Conservation (phyloP, 129 eudicot species). For the Calendula officinalis region DNA sequence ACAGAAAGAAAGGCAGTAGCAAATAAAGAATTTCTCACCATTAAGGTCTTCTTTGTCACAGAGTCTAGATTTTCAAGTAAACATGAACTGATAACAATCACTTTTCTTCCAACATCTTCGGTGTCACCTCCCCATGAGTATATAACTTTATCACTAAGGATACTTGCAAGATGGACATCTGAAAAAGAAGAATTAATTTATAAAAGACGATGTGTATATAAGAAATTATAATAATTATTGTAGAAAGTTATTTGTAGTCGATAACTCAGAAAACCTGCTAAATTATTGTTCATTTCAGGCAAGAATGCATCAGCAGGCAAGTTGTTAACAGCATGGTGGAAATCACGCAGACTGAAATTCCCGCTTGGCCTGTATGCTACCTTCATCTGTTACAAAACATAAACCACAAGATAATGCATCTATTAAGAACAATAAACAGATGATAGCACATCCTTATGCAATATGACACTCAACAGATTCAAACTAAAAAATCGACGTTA, state of each 20-base stretch:
- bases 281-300: constrained; percentile 46
- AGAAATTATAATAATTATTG: constrained; percentile 8
- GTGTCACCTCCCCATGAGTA: constrained; percentile 67
- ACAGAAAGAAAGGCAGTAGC: constrained; percentile 5
- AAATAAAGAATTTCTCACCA: constrained; percentile 42
- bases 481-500: constrained; percentile 1
- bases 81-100: constrained; percentile 61
- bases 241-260: background rate
- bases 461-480: constrained; percentile 11
- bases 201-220: background rate
- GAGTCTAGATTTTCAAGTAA: constrained; percentile 52
- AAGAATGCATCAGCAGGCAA: constrained; percentile 67
- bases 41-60: constrained; percentile 46
- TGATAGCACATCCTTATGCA: constrained; percentile 6
- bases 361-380: constrained; percentile 81
- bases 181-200: constrained; percentile 3
- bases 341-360: constrained; percentile 80
- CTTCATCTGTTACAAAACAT: constrained; percentile 56
- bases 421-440: constrained; percentile 3
- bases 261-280: constrained; percentile 13
- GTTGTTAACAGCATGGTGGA: constrained; percentile 88
- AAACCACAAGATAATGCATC: constrained; percentile 9
- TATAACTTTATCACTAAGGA: constrained; percentile 58
- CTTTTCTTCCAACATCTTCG: constrained; percentile 66
- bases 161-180: constrained; percentile 62